Evolutionary conservation across 2,329 filamentous ascomycete species (phyloP).

Genomic region (Pseudocercospora fijiensis): DNA sequence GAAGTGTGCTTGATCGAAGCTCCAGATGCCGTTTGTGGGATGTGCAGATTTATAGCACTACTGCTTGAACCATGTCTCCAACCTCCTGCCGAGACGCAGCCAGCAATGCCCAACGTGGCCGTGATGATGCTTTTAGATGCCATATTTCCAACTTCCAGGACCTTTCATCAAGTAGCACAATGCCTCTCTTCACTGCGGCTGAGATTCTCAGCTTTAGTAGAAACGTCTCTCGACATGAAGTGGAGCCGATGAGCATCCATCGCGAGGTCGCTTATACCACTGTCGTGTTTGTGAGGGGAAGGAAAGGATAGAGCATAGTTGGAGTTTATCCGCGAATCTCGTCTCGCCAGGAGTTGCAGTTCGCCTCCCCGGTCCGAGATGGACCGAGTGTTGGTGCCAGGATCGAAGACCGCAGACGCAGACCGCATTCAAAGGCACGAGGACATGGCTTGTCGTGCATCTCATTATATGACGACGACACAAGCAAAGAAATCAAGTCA

Average conservation of each 20-base stretch:
- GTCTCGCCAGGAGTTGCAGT: background rate
- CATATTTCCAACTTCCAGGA: background rate
- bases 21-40: constrained; percentile 20
- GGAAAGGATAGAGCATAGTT: constrained; percentile 1
- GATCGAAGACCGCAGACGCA: background rate
- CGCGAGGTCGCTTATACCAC: background rate
- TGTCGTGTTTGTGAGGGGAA: constrained; percentile 15
- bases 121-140: constrained; percentile 1
- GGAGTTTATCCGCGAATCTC: constrained; percentile 14
- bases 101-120: background rate
- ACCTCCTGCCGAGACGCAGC: background rate
- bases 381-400: background rate
- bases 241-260: constrained; percentile 11
- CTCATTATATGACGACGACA: background rate
- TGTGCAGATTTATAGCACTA: constrained; percentile 14
- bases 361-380: constrained; percentile 7
- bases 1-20: constrained; percentile 33
- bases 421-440: background rate
- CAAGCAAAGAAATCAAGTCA: background rate
- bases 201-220: background rate
- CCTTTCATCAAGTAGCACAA: background rate
- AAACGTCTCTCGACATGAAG: background rate
- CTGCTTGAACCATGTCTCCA: background rate
- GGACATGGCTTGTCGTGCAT: background rate
- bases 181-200: background rate